Base-by-base conservation (phyloP, 768 basidiomycete genomes). In the Lepiota brunneoincarnata region DNA sequence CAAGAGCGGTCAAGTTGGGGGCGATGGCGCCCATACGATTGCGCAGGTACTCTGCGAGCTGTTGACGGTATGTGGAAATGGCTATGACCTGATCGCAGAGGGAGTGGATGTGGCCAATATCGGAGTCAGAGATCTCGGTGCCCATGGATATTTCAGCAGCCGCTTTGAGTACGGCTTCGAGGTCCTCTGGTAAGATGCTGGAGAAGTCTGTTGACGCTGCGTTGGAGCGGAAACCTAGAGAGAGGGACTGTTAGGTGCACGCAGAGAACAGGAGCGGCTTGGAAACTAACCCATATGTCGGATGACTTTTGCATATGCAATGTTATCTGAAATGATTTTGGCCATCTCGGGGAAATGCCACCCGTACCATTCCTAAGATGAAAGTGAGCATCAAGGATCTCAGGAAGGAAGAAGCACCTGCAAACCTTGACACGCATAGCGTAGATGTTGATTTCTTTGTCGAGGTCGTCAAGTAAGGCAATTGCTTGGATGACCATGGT, bases 331-430 rank as follows among this genome's bases (percentile, higher is more conserved):
- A 60, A 99, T 90, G 68, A 99, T 98, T 76, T 98, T 98, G 55
- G 88, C 90, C 89, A 99, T 91, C 73, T 99, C 97, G 4, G 97
- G 97, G 81, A 99, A 99, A 76, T 99, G 97, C 97, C 97, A 99
- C 35, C 97, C 97, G 64, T 99, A 99, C 97, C 97, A 99, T 82
- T 99, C 97, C 96, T 97, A 62, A 4, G 43, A 35, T 51, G 17
- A 17, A 48, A 48, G 14, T 46, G 14, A 23, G 7, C 38, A 3
- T 39, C 36, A 14, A 45, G 14, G 43, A 35, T 14, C 15, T 18
- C 34, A 36, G 43, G 58, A 28, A 47, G 56, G 15, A 31, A 20
- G 31, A n/a, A 28, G 21, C 21, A 39, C 14, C 43, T 41, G 53
- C 79, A 31, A 54, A 95, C 95, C 82, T 99, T 99, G 42, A 96